Evolutionary conservation across 2,329 filamentous ascomycete species (phyloP).

Genomic region (Trichoderma asperellum): DNA sequence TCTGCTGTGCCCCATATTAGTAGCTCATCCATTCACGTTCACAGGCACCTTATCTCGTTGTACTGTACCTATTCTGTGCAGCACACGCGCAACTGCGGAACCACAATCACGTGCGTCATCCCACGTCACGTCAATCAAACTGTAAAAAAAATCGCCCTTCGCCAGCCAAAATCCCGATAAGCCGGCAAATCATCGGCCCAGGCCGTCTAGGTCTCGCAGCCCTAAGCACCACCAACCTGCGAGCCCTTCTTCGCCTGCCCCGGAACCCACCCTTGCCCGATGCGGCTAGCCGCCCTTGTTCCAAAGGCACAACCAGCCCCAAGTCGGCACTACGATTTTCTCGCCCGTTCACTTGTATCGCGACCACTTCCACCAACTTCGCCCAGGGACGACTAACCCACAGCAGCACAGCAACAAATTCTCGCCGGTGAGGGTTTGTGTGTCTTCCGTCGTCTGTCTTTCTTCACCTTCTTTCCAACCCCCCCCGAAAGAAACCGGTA

Average conservation of each 20-base stretch:
- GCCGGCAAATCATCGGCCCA: conserved; percentile 41
- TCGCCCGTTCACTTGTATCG: conserved; percentile 44
- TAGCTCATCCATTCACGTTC: background rate
- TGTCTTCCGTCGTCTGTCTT: conserved; percentile 41
- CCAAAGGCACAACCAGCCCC: conserved; percentile 48
- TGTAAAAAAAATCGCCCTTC: background rate
- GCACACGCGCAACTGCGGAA: background rate
- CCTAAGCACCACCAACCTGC: conserved; percentile 43
- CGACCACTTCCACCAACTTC: conserved; percentile 46
- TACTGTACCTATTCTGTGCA: too few relatives aligned
- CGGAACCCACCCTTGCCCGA: conserved; percentile 38
- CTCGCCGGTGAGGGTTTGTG: conserved; percentile 45
- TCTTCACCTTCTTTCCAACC: conserved; percentile 39
- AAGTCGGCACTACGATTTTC: conserved; percentile 47
- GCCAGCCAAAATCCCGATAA: background rate
- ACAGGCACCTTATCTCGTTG: background rate
- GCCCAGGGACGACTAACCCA: conserved; percentile 48
- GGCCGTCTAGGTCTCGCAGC: conserved; percentile 46
- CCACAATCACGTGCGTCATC: background rate
- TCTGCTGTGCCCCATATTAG: background rate
- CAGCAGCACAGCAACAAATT: conserved; percentile 48
- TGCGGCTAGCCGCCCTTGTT: conserved; percentile 41
- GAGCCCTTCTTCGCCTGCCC: conserved; percentile 44
- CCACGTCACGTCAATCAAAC: background rate
- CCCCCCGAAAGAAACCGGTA: conserved; percentile 47